phyloP scores from a whole-genome alignment of 1,284 basidiomycete genomes.

The Marasmius sp. region DNA sequence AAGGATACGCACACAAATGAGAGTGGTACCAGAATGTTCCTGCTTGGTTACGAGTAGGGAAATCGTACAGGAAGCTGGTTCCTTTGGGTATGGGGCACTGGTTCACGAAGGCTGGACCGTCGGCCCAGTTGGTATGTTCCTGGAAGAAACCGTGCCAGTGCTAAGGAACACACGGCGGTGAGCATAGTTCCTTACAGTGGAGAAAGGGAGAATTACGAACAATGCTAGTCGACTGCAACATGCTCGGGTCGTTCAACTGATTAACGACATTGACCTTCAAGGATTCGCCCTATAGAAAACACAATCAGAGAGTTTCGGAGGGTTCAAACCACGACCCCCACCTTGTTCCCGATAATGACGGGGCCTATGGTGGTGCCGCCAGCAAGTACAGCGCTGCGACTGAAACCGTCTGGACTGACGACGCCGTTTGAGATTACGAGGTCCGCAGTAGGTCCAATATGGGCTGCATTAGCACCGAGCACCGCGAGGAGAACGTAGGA shows the following conservation, averaged over 20 bases:
- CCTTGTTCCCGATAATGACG: constrained; percentile 15
- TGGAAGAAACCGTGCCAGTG: constrained; percentile 23
- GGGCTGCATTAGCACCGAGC: neutral
- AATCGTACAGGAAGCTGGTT: constrained; percentile 30
- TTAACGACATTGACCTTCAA: constrained; percentile 29
- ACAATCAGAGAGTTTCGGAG: neutral
- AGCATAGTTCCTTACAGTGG: neutral
- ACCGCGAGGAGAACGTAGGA: neutral
- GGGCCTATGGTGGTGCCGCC: constrained; percentile 9
- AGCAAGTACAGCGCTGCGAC: constrained; percentile 5
- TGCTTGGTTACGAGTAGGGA: constrained; percentile 22
- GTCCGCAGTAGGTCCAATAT: constrained; percentile 10
- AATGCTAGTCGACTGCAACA: constrained; percentile 28
- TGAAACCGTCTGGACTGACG: constrained; percentile 19
- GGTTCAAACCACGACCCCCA: neutral
- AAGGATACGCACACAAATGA: neutral
- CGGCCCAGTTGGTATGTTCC: constrained; percentile 18
- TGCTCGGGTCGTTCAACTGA: constrained; percentile 21
- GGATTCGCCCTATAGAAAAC: constrained; percentile 16
- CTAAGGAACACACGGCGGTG: constrained; percentile 8
- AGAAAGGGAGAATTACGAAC: constrained; percentile 11
- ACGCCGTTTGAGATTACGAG: constrained; percentile 13
- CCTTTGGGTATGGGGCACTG: constrained; percentile 40
- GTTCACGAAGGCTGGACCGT: constrained; percentile 23
- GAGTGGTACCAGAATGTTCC: constrained; percentile 30